Evolutionary conservation across 176 grass and related monocot genomes (phyloP).

Genomic region (Aegilops speltoides): DNA sequence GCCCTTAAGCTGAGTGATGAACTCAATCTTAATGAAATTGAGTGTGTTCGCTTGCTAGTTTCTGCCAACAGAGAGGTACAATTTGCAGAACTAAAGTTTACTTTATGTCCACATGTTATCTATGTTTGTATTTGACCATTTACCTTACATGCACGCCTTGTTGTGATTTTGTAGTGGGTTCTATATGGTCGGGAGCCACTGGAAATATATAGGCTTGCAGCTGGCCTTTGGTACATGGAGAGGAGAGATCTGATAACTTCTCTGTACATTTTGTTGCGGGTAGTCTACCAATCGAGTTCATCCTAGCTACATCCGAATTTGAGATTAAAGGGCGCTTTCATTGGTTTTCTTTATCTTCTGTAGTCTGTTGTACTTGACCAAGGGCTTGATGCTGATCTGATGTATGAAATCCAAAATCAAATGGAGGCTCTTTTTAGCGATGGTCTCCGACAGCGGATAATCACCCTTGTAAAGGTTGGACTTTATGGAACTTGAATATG

Average conservation of each 20-base stretch:
- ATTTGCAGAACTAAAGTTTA: slow-evolving; percentile 18
- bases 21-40: slow-evolving; percentile 93
- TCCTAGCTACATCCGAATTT: background rate
- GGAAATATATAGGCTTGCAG: slow-evolving; percentile 88
- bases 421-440: slow-evolving; percentile 80
- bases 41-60: slow-evolving; percentile 94
- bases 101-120: background rate
- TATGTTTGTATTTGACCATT: slow-evolving; percentile 29
- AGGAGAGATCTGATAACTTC: slow-evolving; percentile 96
- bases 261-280: slow-evolving; percentile 90
- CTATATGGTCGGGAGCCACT: slow-evolving; percentile 81
- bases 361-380: slow-evolving; percentile 95
- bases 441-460: slow-evolving; percentile 64
- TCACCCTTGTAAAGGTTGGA: slow-evolving; percentile 80
- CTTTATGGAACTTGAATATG: slow-evolving; percentile 33
- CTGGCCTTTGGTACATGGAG: slow-evolving; percentile 98
- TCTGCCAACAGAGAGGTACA: slow-evolving; percentile 79
- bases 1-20: slow-evolving; percentile 93
- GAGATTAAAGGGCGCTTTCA: slow-evolving; percentile 1
- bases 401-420: slow-evolving; percentile 76
- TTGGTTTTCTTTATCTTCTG: slow-evolving; percentile 28
- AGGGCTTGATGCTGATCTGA: slow-evolving; percentile 82
- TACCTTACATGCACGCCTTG: slow-evolving; percentile 10
- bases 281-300: slow-evolving; percentile 26
- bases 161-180: slow-evolving; percentile 67